Base-by-base conservation (phyloP, 1,139 yeast genomes). In the Taphrina wiesneri region DNA sequence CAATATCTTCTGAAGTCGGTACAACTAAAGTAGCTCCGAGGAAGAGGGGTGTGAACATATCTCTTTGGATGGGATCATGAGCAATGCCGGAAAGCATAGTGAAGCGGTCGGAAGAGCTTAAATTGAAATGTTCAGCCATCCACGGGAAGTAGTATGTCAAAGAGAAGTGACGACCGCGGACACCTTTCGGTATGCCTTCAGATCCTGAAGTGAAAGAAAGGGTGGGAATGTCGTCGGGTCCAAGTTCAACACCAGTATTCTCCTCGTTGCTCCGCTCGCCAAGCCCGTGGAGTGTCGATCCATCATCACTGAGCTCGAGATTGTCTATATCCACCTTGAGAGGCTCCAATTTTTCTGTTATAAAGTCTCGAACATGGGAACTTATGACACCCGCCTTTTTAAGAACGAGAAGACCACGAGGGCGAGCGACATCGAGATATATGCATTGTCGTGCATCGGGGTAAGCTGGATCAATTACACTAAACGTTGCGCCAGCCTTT, bases 71-170 rank as follows among this genome's bases (percentile, higher is more conserved):
- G 17, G 99, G 99, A 78, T 93, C 99, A 75, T 93, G 99, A 0
- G 99, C 99, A 76, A 93, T 93, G 74, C 99, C 99, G 30, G 96
- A 89, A 69, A 93, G 83, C 99, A 93, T 93, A 26, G 99, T 95
- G 79, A 93, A 93, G 75, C 82, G 87, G 77, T 95, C 99, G 52
- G 86, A 83, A 67, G 84, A 88, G 41, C 88, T 83, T 60, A 93
- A 82, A 52, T 86, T 85, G 74, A 95, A 93, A 65, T 86, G 83
- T 75, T 89, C 78, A 19, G 97, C 83, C 99, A 93, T 93, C 99
- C 99, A 93, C 46, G 96, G 96, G 83, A 93, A 93, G 77, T 93
- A 93, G 79, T 95, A 93, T 0, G 99, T 96, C 70, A 93, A 81
- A 0, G 98, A 92, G 77, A 86, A 95, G 75, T 95, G 99, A 78